A percentile compares a stretch with the other conserved stretches of the same genome.
These are phyloP conservation scores for Lentinula guzmanii DNA, from an alignment of 768 basidiomycete genomes.

Conservation along the genomic window DNA sequence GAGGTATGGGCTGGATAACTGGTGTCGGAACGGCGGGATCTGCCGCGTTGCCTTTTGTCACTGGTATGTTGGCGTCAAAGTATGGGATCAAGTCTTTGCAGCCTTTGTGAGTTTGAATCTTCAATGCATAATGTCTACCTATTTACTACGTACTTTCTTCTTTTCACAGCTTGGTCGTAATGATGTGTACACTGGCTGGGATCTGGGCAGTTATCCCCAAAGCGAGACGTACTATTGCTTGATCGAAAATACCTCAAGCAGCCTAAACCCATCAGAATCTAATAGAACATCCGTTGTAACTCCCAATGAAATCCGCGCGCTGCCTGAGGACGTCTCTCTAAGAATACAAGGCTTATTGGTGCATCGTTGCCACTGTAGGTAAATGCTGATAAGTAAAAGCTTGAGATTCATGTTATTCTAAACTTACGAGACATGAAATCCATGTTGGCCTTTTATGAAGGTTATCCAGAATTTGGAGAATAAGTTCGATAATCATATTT, in stretches of 20 bases:
- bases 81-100: slow-evolving; percentile 41
- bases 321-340: too few relatives aligned
- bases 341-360: too few relatives aligned
- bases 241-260: background rate
- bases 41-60: slow-evolving; percentile 38
- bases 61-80: slow-evolving; percentile 34
- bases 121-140: background rate
- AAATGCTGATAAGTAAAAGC: too few relatives aligned
- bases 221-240: background rate
- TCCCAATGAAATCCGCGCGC: too few relatives aligned
- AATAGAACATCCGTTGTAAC: too few relatives aligned
- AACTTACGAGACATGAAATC: too few relatives aligned
- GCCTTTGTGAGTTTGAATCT: slow-evolving; percentile 33
- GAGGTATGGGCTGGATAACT: slow-evolving; percentile 43
- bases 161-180: slow-evolving; percentile 14
- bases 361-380: too few relatives aligned
- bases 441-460: too few relatives aligned
- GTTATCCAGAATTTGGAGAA: too few relatives aligned
- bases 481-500: too few relatives aligned
- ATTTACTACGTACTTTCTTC: background rate
- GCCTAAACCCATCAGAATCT: too few relatives aligned
- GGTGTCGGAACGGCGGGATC: slow-evolving; percentile 47
- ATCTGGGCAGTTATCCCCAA: slow-evolving; percentile 19
- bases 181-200: slow-evolving; percentile 17
- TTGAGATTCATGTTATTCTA: too few relatives aligned